Conservation (phyloP, 306 rosid species). For the Gillenia trifoliata region DNA sequence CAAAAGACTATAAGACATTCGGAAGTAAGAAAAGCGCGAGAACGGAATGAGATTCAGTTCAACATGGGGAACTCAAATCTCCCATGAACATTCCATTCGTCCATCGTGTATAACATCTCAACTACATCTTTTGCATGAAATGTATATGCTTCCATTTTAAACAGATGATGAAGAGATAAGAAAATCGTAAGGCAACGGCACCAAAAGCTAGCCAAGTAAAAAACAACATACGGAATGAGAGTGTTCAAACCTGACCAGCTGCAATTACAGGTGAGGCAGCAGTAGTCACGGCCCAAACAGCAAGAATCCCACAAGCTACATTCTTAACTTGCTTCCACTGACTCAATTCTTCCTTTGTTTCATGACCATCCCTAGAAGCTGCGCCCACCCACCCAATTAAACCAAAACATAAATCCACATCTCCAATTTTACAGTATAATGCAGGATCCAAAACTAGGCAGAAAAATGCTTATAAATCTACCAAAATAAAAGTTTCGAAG, state of each 20-base stretch:
- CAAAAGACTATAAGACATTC: background rate
- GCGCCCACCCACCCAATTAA: slow-evolving; percentile 17
- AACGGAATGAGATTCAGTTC: background rate
- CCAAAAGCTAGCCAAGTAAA: background rate
- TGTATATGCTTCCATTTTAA: background rate
- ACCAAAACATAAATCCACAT: background rate
- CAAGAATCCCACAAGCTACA: slow-evolving; percentile 78
- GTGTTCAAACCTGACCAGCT: slow-evolving; percentile 59
- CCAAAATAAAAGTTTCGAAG: background rate
- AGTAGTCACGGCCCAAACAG: slow-evolving; percentile 58
- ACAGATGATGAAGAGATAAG: background rate
- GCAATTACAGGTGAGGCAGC: slow-evolving; percentile 79
- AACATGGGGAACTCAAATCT: background rate
- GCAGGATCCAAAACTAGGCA: background rate
- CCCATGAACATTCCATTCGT: background rate
- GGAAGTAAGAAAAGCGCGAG: background rate
- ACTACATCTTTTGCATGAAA: too few species aligned
- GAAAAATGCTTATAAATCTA: background rate
- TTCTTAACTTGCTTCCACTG: slow-evolving; percentile 38
- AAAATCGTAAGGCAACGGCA: background rate
- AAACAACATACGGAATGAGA: background rate
- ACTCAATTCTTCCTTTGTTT: slow-evolving; percentile 26
- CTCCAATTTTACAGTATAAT: background rate
- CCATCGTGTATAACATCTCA: background rate
- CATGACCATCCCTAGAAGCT: slow-evolving; percentile 42